Percentiles rank a stretch among this genome's conserved stretches.
Conservation (phyloP, 2,329 filamentous ascomycete genomes). For the Fusarium subtropicale region DNA sequence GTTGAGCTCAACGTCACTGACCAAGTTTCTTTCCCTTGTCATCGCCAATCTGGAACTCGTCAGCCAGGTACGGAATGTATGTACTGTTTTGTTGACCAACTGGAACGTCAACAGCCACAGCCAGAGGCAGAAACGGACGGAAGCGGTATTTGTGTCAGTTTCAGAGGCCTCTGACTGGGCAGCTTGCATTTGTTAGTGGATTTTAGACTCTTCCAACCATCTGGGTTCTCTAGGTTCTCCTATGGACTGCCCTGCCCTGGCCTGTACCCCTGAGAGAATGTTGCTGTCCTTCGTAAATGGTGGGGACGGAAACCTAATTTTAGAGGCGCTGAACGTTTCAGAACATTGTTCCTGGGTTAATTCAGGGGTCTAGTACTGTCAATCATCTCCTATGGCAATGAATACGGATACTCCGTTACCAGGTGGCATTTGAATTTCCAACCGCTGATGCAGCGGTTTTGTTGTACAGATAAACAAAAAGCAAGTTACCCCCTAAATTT, state of each 20-base stretch:
- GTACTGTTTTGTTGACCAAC: not conserved
- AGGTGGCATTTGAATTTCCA: not conserved
- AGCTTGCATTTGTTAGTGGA: conserved; percentile 20
- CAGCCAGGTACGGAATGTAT: not conserved
- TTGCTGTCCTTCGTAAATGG: conserved; percentile 28
- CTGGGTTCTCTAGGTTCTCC: not conserved
- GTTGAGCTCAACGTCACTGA: not conserved
- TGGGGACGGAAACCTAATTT: conserved; percentile 33
- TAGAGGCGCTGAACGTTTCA: conserved; percentile 39
- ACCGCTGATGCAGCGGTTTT: not conserved
- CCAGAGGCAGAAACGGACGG: conserved; percentile 11
- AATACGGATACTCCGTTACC: not conserved
- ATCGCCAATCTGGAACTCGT: conserved; percentile 37
- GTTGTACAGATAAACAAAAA: not conserved
- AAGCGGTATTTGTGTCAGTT: conserved; percentile 30
- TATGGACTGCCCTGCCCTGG: not conserved
- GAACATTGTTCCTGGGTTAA: conserved; percentile 25
- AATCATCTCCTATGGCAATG: conserved; percentile 8
- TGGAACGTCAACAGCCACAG: conserved; percentile 29
- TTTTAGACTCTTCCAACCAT: conserved; percentile 21
- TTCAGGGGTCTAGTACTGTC: conserved; percentile 25
- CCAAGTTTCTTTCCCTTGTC: conserved; percentile 14
- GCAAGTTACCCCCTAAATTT: not conserved
- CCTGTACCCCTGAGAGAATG: conserved; percentile 29
- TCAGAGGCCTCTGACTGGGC: conserved; percentile 40